Evolutionary conservation across 2,329 filamentous ascomycete species (phyloP).

Genomic region (Aspergillus transmontanensis): DNA sequence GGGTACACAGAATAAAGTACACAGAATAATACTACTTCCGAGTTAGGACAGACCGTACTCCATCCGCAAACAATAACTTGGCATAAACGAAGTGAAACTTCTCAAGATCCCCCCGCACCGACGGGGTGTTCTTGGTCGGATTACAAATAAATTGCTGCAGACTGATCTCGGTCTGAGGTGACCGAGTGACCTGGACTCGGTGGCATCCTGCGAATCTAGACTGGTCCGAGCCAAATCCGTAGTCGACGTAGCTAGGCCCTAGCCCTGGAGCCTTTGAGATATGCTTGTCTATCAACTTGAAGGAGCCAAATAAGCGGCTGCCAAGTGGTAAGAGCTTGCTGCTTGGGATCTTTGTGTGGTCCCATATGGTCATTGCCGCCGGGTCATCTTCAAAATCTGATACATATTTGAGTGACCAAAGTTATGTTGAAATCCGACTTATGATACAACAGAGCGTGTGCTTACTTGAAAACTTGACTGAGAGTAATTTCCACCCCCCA

Average conservation of each 20-base stretch:
- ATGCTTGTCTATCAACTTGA: constrained; percentile 19
- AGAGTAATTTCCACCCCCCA: constrained; percentile 1
- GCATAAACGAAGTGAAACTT: not conserved
- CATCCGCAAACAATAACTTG: not conserved
- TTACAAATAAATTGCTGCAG: constrained; percentile 21
- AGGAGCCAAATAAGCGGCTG: constrained; percentile 16
- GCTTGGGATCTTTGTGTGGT: constrained; percentile 6
- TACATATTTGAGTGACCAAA: not conserved
- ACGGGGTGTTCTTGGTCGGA: constrained; percentile 14
- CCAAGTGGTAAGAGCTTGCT: constrained; percentile 13
- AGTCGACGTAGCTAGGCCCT: constrained; percentile 18
- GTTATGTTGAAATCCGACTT: not conserved
- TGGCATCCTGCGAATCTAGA: constrained; percentile 18
- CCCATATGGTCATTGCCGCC: constrained; percentile 9
- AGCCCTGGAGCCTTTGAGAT: constrained; percentile 2
- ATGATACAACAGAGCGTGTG: not conserved
- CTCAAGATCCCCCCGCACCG: not conserved
- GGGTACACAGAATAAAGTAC: not conserved
- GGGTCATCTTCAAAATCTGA: constrained; percentile 1
- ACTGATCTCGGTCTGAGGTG: not conserved
- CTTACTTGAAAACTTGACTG: not conserved
- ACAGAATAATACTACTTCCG: not conserved
- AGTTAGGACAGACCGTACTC: not conserved
- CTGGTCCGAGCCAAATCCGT: constrained; percentile 20
- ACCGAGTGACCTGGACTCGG: constrained; percentile 17